Evolutionary conservation across 1,139 yeast species (phyloP).

Genomic region (Kazachstania sp.): DNA sequence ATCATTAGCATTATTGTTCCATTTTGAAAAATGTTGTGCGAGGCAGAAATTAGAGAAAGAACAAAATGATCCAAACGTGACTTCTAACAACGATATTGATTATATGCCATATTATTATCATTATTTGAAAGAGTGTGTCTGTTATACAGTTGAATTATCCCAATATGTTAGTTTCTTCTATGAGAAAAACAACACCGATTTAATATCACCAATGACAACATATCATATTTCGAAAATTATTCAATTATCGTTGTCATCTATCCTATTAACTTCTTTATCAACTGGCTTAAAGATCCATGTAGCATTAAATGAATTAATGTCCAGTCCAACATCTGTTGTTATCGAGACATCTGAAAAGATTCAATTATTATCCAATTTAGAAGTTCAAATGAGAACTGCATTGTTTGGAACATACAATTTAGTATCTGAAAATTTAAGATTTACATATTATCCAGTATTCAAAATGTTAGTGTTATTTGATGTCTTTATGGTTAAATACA

Average conservation of each 20-base stretch:
- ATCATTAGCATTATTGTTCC: conserved; percentile 21
- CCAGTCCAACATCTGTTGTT: not conserved
- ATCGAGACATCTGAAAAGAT: conserved; percentile 10
- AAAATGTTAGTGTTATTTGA: conserved; percentile 28
- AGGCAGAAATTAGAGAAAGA: conserved; percentile 4
- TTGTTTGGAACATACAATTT: conserved; percentile 18
- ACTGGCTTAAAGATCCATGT: conserved; percentile 21
- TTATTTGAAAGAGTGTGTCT: conserved; percentile 19
- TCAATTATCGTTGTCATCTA: conserved; percentile 20
- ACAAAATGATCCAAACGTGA: not conserved
- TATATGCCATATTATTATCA: conserved; percentile 17
- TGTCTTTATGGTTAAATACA: conserved; percentile 20
- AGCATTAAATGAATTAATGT: conserved; percentile 8
- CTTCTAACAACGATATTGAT: not conserved
- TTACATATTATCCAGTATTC: conserved; percentile 28
- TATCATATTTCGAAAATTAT: conserved; percentile 20
- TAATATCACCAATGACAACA: conserved; percentile 14
- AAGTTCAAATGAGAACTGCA: conserved; percentile 15
- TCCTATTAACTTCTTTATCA: conserved; percentile 18
- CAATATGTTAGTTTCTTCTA: conserved; percentile 19
- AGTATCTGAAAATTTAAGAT: conserved; percentile 22
- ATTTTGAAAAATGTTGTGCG: conserved; percentile 20
- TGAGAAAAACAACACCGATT: conserved; percentile 12
- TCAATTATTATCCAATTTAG: conserved; percentile 14
- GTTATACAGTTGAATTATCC: conserved; percentile 13